Evolutionary conservation across 2,329 filamentous ascomycete genomes (phyloP), one percentile per base, ranked within the genome.

Genomic region (Penicillium sclerotigenum): DNA sequence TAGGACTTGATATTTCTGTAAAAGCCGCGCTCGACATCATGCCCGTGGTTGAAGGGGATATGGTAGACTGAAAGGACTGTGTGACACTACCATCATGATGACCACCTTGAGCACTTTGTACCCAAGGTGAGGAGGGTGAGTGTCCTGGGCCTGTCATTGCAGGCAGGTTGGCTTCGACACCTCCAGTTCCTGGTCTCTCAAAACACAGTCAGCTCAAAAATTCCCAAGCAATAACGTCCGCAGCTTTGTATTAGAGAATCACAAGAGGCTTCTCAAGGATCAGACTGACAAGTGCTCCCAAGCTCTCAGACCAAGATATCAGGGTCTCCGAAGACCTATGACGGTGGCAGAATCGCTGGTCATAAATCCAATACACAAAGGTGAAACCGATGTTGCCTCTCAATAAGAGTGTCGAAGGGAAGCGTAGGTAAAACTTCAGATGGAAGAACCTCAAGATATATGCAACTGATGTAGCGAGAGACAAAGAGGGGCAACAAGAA

Each of bases 1-100:
- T 95, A 13, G 91, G 90, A 70, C 90, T 93, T 24, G 81, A 72
- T 20, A 56, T 57, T 24, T 71, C 70, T 10, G 62, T 33, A 20
- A 56, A 37, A 33, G 56, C 20, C 31, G 37, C 54, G 14, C 50
- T 61, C 24, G 64, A 54, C 6, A 58, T 61, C 38, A 63, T 56
- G 40, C 57, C 63, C 26, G 52, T 34, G 18, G 62, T 60, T n/a
- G 64, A 57, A 8, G 69, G 62, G 33, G 69, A 66, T 14, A 48
- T 41, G 52, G 47, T 37, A 52, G 60, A 36, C 47, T 64, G 54
- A 59, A 63, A 61, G 55, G 59, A 37, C 22, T 64, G 56, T 16
- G 50, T 36, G 26, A 41, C 26, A 37, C 57, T 42, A 41, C 54
- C 50, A 46, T 65, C 59, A 40, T 59, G 57, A 38, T 63, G 59